phyloP scores from a whole-genome alignment of 73 alveolate species.

The Symbiodinium pilosum region DNA sequence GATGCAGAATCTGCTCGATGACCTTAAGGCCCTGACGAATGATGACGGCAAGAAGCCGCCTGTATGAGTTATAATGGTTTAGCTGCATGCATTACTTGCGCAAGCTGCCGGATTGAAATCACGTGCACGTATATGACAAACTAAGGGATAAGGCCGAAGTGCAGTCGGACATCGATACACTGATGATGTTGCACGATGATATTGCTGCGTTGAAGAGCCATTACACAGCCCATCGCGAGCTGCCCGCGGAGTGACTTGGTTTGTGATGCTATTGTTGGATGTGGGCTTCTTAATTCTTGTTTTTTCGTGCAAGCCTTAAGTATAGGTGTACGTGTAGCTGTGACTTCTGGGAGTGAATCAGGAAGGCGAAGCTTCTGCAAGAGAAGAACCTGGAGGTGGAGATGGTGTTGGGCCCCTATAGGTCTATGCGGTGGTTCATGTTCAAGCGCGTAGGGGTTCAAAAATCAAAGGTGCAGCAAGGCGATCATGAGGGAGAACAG shows the following conservation, averaged over 20 bases:
- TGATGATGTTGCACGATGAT: background rate
- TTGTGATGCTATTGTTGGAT: background rate
- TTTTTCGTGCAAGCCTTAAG: too few relatives aligned
- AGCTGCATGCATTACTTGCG: too few relatives aligned
- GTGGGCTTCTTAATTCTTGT: background rate
- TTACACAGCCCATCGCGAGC: background rate
- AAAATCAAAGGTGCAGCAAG: background rate
- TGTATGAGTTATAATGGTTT: background rate
- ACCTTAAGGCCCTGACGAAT: background rate
- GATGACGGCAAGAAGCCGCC: background rate
- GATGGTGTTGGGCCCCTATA: background rate
- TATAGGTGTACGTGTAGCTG: background rate
- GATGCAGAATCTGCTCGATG: background rate
- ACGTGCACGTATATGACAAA: background rate
- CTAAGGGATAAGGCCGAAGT: background rate
- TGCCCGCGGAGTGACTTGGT: background rate
- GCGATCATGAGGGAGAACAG: background rate
- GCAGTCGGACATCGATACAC: background rate
- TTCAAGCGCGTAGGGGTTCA: background rate
- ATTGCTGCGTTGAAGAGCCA: background rate
- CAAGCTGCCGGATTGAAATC: too few relatives aligned
- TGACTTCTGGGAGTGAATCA: background rate
- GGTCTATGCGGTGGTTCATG: background rate
- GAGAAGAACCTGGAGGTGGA: background rate
- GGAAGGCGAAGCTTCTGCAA: background rate